These are phyloP conservation scores for Jaapia argillacea DNA, from an alignment of 768 basidiomycete species.

Conservation along the genomic window DNA sequence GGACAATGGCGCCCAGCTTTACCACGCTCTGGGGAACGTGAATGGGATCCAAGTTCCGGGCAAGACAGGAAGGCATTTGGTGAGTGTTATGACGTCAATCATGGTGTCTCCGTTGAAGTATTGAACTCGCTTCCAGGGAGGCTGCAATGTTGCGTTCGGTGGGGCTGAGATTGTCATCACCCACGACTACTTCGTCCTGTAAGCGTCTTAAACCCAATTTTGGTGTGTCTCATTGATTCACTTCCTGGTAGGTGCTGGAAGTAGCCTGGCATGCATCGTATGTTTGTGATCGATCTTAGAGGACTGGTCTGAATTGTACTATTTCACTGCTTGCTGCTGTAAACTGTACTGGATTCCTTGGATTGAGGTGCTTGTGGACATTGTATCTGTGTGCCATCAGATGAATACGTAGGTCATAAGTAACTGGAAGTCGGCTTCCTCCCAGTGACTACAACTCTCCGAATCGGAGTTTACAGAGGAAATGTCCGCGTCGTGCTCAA, in stretches of 20 bases:
- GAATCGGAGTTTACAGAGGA: too few relatives aligned
- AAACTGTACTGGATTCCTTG: neutral
- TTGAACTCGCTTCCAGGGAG: conserved; percentile 20
- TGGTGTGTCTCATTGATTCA: conserved; percentile 5
- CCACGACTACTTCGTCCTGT: conserved; percentile 35
- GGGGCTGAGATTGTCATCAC: conserved; percentile 26
- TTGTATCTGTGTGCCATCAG: too few relatives aligned
- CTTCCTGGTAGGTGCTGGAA: conserved; percentile 8
- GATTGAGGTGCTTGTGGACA: neutral
- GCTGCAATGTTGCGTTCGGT: conserved; percentile 30
- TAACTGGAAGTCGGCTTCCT: too few relatives aligned
- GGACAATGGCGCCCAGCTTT: conserved; percentile 52
- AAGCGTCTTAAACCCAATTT: conserved; percentile 4
- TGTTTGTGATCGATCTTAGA: neutral
- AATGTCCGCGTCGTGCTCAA: too few relatives aligned
- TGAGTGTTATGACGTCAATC: conserved; percentile 17
- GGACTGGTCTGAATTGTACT: neutral
- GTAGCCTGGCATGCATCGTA: neutral
- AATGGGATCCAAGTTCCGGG: conserved; percentile 55
- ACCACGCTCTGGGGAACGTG: conserved; percentile 51
- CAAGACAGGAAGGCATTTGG: conserved; percentile 63
- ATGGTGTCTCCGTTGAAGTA: neutral
- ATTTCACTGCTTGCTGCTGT: neutral
- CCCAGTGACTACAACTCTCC: too few relatives aligned
- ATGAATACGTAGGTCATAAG: too few relatives aligned